A percentile compares a stretch with the other conserved stretches of the same genome.
Evolutionary conservation across 1,284 basidiomycete species (phyloP).

Genomic region (Phlebopus sp.): DNA sequence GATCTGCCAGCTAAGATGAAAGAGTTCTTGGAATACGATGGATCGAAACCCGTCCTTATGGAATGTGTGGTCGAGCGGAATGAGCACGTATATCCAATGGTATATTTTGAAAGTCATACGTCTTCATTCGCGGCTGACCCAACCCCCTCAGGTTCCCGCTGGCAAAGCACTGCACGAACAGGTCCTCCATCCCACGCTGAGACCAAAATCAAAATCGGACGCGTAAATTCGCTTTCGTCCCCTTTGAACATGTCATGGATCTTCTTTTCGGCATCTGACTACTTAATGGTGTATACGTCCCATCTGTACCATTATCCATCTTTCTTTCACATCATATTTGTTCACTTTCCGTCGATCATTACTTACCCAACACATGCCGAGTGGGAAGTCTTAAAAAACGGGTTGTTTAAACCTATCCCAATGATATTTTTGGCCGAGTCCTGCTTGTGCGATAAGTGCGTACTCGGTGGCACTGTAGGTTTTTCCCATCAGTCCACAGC

Average conservation of each 20-base stretch:
- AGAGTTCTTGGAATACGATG: conserved; percentile 96
- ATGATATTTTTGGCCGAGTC: too few species aligned
- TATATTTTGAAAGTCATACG: conserved; percentile 32
- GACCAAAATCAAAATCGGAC: conserved; percentile 25
- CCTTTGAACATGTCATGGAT: neutral
- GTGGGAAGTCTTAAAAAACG: too few species aligned
- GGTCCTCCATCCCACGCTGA: conserved; percentile 59
- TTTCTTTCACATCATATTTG: neutral
- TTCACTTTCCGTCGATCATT: neutral
- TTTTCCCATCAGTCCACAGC: too few species aligned
- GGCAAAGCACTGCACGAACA: conserved; percentile 92
- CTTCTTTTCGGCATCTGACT: conserved; percentile 4
- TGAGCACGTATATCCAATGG: conserved; percentile 97
- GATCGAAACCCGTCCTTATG: conserved; percentile 82
- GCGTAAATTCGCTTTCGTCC: conserved; percentile 12
- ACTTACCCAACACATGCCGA: neutral
- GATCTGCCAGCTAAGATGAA: conserved; percentile 96
- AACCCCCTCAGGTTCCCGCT: conserved; percentile 61
- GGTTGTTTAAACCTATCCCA: too few species aligned
- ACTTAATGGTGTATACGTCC: conserved; percentile 21
- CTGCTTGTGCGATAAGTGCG: too few species aligned
- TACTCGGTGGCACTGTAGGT: too few species aligned
- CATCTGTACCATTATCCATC: conserved; percentile 21
- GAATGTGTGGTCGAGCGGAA: conserved; percentile 86
- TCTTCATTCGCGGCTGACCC: conserved; percentile 8